A percentile compares a stretch with the other conserved stretches of the same genome.
Conservation (phyloP, 83 land plant species). For the Diphasiastrum complanatum region DNA sequence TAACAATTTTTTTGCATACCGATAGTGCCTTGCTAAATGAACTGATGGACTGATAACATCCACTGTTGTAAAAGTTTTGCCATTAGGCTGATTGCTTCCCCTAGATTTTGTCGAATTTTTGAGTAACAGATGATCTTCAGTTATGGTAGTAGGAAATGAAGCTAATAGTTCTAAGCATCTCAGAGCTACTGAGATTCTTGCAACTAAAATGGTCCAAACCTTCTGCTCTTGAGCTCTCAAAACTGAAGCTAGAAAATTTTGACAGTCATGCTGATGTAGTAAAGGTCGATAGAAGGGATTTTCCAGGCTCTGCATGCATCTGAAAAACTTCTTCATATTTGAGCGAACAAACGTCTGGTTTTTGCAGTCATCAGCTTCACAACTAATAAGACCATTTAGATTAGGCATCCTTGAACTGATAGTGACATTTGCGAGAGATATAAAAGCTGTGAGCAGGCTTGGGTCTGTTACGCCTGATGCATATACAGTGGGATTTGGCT, state of each 20-base stretch:
- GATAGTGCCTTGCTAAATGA: slow-evolving; percentile 18
- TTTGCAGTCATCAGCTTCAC: neutral
- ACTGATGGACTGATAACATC: slow-evolving; percentile 1
- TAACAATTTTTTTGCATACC: slow-evolving; percentile 12
- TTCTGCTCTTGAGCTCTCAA: neutral
- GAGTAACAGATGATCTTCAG: slow-evolving; percentile 6
- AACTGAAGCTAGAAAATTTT: neutral
- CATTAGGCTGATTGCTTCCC: neutral
- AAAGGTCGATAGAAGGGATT: slow-evolving; percentile 2
- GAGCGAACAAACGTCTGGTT: neutral
- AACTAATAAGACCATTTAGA: neutral
- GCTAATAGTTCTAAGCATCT: slow-evolving; percentile 15
- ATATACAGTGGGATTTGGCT: slow-evolving; percentile 36
- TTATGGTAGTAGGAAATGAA: slow-evolving; percentile 16
- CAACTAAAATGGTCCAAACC: neutral
- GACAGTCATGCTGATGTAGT: slow-evolving; percentile 1
- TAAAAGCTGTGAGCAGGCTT: slow-evolving; percentile 24
- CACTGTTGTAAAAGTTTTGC: no score
- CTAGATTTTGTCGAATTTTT: no score
- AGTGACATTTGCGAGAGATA: slow-evolving; percentile 3
- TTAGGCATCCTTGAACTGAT: neutral
- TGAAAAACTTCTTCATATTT: neutral
- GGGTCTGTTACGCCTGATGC: slow-evolving; percentile 33
- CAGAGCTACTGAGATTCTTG: slow-evolving; percentile 11
- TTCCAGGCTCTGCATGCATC: slow-evolving; percentile 1